Evolutionary conservation across 2,329 filamentous ascomycete species (phyloP), one percentile per base, ranked within the genome.

Genomic region (Fusarium staphyleae): DNA sequence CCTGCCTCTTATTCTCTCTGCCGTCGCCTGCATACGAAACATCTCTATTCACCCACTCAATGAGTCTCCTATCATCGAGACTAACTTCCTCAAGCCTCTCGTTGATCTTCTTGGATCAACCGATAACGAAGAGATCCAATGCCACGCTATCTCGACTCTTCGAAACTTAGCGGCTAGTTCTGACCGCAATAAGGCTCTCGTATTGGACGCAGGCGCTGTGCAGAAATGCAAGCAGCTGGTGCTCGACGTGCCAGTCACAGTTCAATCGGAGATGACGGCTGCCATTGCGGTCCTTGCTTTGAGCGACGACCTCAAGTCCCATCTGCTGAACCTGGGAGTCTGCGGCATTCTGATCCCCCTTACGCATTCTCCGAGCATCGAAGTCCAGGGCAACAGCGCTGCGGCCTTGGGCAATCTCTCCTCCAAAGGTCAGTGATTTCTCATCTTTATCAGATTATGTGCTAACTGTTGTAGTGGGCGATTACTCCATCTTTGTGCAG

Each of bases 211-310:
- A 28, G 95, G 95, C 18, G 95, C 95, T 2, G 95, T 99, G 32
- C 92, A 98, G 72, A 98, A 98, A 74, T 99, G 95, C 86, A 98
- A 97, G 76, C 91, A 98, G 70, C 82, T 99, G 45, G 93, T 99
- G 18, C 80, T 99, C 14, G 88, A 96, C 49, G 95, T 98, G 3
- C 92, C 95, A 0, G 83, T 98, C 41, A 93, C 90, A 32, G 95
- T 99, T 3, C 95, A 99, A 72, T 97, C 93, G 2, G 95, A 99
- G 74, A 99, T 99, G 95, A 99, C 95, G 4, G 95, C 95, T n/a
- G 95, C 95, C 1, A 97, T 99, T 74, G 95, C 95, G 30, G 95
- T 99, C 12, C 82, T 99, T 60, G 95, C 95, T 14, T 78, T 99
- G 44, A 97, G 93, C 66, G 95, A 99, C 68, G 95, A 99, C 60